Evolutionary conservation across 1,284 basidiomycete genomes (phyloP), one percentile per base, ranked within the genome.

Genomic region (Rugiboletus extremiorientalis): DNA sequence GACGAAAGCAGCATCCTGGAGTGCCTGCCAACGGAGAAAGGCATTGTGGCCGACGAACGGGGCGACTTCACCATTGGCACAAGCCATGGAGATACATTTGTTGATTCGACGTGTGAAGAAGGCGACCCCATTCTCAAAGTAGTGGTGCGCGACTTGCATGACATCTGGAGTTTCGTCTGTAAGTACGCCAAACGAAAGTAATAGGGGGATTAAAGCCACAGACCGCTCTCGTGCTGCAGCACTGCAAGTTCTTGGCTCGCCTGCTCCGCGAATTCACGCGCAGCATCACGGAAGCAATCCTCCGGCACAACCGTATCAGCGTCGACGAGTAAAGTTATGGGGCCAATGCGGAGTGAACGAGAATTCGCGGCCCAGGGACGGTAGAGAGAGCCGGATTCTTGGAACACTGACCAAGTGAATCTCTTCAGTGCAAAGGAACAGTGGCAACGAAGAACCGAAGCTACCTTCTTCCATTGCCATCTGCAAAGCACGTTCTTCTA

Each of bases 11-110:
- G 85, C 88, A 56, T 93, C 91, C 68, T 94, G 92, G 9, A 94
- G 74, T 3, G 92, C 92, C 8, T 82, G 82, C 92, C 92, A 94
- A 18, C 91, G 84, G 37, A 94, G 76, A 76, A 93, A 94, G 3
- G 91, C 92, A 59, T 94, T 94, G 72, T 94, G 92, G 1, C 92
- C 92, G 59, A 94, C 89, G 65, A 94, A 94, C 2, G 91, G 91
- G 1, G 92, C 89, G 30, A 89, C 84, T 72, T 92, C 91, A 43
- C 89, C 91, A 63, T 90, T 92, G 7, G 84, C 86, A 59, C 84
- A 86, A 28, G 84, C 83, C 78, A 89, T 81, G 1, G 88, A 88
- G 59, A 93, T 93, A 63, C 82, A 86, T 65, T 79, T 80, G 74
- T 92, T 90, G 72, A 92, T 91, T 28, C 89, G 79, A 10, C 84